Conservation (phyloP, 768 basidiomycete species). For the Tulasnella sp. region DNA sequence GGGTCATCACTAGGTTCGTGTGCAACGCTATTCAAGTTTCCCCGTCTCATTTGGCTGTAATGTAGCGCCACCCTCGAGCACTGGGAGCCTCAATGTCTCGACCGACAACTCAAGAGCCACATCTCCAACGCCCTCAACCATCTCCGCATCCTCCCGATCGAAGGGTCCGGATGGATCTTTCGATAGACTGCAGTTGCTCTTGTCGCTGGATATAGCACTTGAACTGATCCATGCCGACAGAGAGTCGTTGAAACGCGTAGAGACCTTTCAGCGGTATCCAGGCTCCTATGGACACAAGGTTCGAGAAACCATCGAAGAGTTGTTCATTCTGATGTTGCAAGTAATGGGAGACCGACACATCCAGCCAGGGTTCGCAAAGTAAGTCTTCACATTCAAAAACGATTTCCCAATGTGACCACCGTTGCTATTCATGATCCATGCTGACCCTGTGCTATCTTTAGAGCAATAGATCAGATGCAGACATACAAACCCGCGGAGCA, state of each 20-base stretch:
- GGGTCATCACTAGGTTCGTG: neutral
- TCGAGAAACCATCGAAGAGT: slow-evolving; percentile 84
- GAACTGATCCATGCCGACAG: slow-evolving; percentile 89
- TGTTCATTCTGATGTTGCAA: slow-evolving; percentile 74
- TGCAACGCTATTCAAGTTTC: neutral
- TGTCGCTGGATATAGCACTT: slow-evolving; percentile 83
- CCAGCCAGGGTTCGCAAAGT: slow-evolving; percentile 64
- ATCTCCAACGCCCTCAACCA: slow-evolving; percentile 12
- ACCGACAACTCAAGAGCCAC: slow-evolving; percentile 19
- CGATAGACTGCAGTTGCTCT: slow-evolving; percentile 66
- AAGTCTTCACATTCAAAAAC: slow-evolving; percentile 24
- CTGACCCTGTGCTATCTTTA: slow-evolving; percentile 25
- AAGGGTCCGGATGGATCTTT: slow-evolving; percentile 21
- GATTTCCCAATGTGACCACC: too few species aligned
- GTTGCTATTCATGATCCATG: neutral
- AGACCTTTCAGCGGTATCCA: slow-evolving; percentile 80
- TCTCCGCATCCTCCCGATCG: slow-evolving; percentile 16
- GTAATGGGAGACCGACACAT: slow-evolving; percentile 71
- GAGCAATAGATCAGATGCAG: slow-evolving; percentile 81
- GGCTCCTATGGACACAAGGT: slow-evolving; percentile 80
- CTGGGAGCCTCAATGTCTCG: slow-evolving; percentile 17
- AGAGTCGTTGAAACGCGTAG: slow-evolving; percentile 81
- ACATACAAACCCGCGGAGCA: slow-evolving; percentile 84
- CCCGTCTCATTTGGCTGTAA: neutral
- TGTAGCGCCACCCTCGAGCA: neutral